Base-by-base conservation (phyloP, 2,329 filamentous ascomycete species). In the Lasiodiplodia theobromae region DNA sequence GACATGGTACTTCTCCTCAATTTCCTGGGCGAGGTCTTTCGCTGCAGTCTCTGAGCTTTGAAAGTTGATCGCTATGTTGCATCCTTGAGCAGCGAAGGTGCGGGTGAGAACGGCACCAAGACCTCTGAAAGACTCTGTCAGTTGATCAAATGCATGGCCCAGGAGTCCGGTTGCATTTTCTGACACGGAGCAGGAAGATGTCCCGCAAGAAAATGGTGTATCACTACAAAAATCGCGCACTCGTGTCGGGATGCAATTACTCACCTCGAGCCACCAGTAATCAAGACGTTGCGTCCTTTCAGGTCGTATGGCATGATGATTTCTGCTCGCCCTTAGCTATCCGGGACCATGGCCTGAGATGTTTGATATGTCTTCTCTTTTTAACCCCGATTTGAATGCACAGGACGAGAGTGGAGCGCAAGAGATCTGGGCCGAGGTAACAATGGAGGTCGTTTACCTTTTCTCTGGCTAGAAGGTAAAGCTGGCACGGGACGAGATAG, bases 31-130 rank as follows among this genome's bases (percentile, higher is more conserved):
- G 3, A 93, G 81, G 8, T 83, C 80, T 53, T 87, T 80, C 6
- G 92, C 92, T 2, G 88, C 84, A 21, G 85, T 84, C 44, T 82
- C 78, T 76, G 87, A 89, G 70, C 85, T 87, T 78, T 86, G 84
- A 79, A 93, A 95, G 80, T 94, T 95, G 76, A 96, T 86, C 10
- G 88, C 87, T 11, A 95, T 82, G 68, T 91, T 89, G 75, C 87
- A 87, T 57, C 91, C 91, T 73, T 90, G 84, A 25, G 84, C 80
- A 10, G 91, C 91, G 73, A 94, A 92, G 38, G 89, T 87, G 67
- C 86, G 85, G 49, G 86, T 86, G 3, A 92, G 85, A 3, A 89
- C 83, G 53, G 91, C 92, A 44, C 92, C 92, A 38, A 95, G 86
- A 2, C 92, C 92, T 72, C 92, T 88, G 11, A 18, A 53, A 44